Evolutionary conservation across 2,329 filamentous ascomycete species (phyloP), one percentile per base, ranked within the genome.

Genomic region (Fusarium sp.): DNA sequence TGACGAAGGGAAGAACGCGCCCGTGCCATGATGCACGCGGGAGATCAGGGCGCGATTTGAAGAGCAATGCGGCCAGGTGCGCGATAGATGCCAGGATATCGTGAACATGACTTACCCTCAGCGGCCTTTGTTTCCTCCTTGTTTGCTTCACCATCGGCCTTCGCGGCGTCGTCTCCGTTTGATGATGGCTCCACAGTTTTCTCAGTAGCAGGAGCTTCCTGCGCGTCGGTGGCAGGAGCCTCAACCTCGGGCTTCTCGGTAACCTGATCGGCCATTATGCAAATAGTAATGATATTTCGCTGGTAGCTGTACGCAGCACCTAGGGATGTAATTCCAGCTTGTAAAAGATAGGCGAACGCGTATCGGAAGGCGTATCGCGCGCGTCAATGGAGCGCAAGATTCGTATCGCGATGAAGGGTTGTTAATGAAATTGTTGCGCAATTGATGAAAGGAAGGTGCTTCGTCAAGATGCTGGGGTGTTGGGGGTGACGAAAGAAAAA

Each of bases 191-290:
- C 73, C 27, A 65, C 70, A 27, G 67, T 64, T 60, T 73, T 75
- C 43, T 65, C 75, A 15, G 69, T 27, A 41, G 72, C 60, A 57
- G 78, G 45, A 69, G 71, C 74, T 52, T 75, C 72, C 65, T 78
- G 76, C 46, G 79, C 78, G 70, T 76, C 74, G 34, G 74, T 63
- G 57, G 72, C 74, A 48, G 80, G 72, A 62, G 81, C 71, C 52
- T 78, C 71, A 60, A 72, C 77, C 58, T 80, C 79, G 60, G 77
- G 69, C 75, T 81, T 80, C 72, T 82, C 79, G 65, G 72, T 71
- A 51, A 76, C 55, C 70, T 78, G 78, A 61, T 83, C 81, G 58
- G 81, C 79, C 81, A 83, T 83, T 73, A 74, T 75, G 73, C 64
- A 49, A 48, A 57, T 57, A 60, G 58, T 64, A 62, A 62, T 56